Percentiles rank a stretch among this genome's conserved stretches.
These are phyloP conservation scores for Ceratobasidium papillatum DNA, from an alignment of 1,284 basidiomycete species.

Conservation along the genomic window DNA sequence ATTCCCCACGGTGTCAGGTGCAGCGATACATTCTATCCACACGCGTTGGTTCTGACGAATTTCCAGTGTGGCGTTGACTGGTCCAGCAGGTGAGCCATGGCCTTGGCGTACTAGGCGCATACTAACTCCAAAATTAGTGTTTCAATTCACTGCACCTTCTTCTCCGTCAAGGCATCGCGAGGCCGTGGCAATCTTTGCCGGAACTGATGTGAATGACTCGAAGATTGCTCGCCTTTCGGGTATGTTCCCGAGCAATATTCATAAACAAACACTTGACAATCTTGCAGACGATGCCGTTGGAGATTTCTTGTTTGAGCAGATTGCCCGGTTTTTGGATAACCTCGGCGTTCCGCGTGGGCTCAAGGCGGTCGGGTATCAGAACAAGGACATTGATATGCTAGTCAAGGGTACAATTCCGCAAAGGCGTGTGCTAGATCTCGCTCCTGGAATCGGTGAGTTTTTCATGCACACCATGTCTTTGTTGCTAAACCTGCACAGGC, in stretches of 20 bases:
- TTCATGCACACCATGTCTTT: too few relatives aligned
- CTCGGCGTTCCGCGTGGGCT: constrained; percentile 90
- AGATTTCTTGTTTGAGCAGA: constrained; percentile 83
- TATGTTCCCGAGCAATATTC: neutral
- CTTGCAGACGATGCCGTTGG: constrained; percentile 88
- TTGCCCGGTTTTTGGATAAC: constrained; percentile 88
- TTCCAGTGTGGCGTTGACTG: constrained; percentile 80
- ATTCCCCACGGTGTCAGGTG: constrained; percentile 91
- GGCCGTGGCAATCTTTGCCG: constrained; percentile 84
- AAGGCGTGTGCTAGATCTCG: constrained; percentile 85
- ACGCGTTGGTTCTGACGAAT: neutral
- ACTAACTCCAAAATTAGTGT: constrained; percentile 61
- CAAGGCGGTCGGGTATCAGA: constrained; percentile 83
- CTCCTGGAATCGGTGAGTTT: constrained; percentile 73
- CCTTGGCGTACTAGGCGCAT: neutral
- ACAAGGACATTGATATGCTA: constrained; percentile 68
- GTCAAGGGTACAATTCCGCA: constrained; percentile 91
- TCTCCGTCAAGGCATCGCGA: constrained; percentile 90
- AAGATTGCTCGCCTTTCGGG: constrained; percentile 57
- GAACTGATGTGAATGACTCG: constrained; percentile 69
- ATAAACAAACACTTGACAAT: constrained; percentile 52
- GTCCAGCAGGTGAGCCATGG: constrained; percentile 70
- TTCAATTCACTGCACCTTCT: constrained; percentile 92
- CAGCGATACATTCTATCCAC: constrained; percentile 43
- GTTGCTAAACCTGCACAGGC: constrained; percentile 25